phyloP scores from a whole-genome alignment of 78 protist species.

The Dictyostelium capitatum region DNA sequence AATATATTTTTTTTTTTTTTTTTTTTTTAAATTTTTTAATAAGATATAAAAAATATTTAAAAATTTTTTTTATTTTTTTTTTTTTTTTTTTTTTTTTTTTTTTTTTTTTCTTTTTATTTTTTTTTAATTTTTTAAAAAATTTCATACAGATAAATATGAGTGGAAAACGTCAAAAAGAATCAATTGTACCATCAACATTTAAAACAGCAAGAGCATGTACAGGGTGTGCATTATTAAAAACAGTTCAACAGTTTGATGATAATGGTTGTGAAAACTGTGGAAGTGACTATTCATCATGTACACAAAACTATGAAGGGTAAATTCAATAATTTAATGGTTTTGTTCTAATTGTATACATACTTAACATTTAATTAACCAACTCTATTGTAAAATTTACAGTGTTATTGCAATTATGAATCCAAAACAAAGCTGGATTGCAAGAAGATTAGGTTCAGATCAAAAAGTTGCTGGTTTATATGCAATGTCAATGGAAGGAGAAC shows the following conservation, averaged over 20 bases:
- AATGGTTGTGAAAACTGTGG: constrained; percentile 72
- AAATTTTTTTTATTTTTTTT: too few relatives aligned
- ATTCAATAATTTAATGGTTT: background rate
- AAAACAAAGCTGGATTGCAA: constrained; percentile 63
- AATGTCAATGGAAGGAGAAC: background rate
- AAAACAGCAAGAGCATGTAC: constrained; percentile 53
- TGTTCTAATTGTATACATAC: too few relatives aligned
- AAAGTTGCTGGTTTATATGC: constrained; percentile 68
- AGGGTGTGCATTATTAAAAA: constrained; percentile 48
- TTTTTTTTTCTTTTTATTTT: too few relatives aligned
- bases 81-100: too few relatives aligned
- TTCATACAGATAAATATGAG: too few relatives aligned
- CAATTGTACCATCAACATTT: constrained; percentile 50
- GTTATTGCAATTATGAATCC: constrained; percentile 63
- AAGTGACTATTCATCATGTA: background rate
- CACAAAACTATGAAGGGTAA: constrained; percentile 76
- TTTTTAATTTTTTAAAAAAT: too few relatives aligned
- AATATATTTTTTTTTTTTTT: too few relatives aligned
- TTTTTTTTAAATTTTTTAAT: too few relatives aligned
- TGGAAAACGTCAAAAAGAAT: background rate
- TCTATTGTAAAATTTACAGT: too few relatives aligned
- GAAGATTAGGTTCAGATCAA: constrained; percentile 22
- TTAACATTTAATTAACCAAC: too few relatives aligned
- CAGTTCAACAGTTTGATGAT: constrained; percentile 43
- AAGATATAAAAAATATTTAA: too few relatives aligned